Percentiles rank a stretch among this genome's conserved stretches.
Evolutionary conservation across 352 stramenopile species (phyloP).

Genomic region (Pseudoperonospora humuli): DNA sequence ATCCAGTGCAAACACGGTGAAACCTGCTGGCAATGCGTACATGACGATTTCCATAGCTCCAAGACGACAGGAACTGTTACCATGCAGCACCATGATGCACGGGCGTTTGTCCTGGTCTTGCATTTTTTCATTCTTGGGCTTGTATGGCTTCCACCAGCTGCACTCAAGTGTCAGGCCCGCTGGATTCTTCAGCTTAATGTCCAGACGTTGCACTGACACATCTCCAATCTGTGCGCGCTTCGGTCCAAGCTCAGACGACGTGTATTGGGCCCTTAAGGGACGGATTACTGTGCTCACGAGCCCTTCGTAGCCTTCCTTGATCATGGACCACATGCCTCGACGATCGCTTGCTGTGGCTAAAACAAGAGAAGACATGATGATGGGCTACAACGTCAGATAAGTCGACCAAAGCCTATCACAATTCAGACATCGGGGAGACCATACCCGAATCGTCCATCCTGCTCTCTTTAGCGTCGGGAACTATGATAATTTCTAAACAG

Average conservation of each 20-base stretch:
- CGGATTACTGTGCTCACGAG: slow-evolving; percentile 80
- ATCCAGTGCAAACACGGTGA: slow-evolving; percentile 79
- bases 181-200: slow-evolving; percentile 70
- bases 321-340: slow-evolving; percentile 75
- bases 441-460: slow-evolving; percentile 39
- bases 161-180: slow-evolving; percentile 72
- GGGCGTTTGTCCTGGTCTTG: slow-evolving; percentile 32
- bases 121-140: slow-evolving; percentile 1
- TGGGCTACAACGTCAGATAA: slow-evolving; percentile 7
- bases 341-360: slow-evolving; percentile 35
- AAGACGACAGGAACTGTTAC: slow-evolving; percentile 75
- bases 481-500: slow-evolving; percentile 8
- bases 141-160: slow-evolving; percentile 78
- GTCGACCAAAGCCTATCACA: not conserved
- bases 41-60: slow-evolving; percentile 70
- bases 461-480: slow-evolving; percentile 1
- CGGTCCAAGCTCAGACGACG: slow-evolving; percentile 51
- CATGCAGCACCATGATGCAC: slow-evolving; percentile 78
- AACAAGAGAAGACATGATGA: slow-evolving; percentile 2
- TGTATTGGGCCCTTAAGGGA: slow-evolving; percentile 56
- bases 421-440: not conserved
- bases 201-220: slow-evolving; percentile 52
- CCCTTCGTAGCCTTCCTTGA: slow-evolving; percentile 77
- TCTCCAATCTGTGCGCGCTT: slow-evolving; percentile 46
- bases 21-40: slow-evolving; percentile 66